phyloP scores from a whole-genome alignment of 2,329 filamentous ascomycete species.

The Scedosporium boydii region DNA sequence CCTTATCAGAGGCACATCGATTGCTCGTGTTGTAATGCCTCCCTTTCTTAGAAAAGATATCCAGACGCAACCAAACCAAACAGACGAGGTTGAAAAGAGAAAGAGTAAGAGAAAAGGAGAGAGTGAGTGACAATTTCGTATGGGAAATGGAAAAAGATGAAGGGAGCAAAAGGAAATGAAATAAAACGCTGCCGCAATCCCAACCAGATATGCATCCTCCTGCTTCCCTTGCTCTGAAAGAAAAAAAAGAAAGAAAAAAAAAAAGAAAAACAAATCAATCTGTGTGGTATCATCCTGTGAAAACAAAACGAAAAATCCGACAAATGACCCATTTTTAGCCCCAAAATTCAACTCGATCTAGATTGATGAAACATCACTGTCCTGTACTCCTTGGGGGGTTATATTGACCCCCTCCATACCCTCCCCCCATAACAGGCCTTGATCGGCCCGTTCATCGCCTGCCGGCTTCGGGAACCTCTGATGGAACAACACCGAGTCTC shows the following conservation, averaged over 20 bases:
- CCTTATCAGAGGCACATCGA: background rate
- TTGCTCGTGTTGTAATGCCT: background rate
- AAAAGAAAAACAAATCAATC: background rate
- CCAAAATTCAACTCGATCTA: background rate
- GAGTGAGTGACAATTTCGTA: no score
- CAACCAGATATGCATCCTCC: no score
- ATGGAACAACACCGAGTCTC: no score
- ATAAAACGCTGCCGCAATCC: background rate
- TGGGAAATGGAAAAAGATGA: background rate
- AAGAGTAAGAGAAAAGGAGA: background rate
- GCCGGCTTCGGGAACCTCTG: no score
- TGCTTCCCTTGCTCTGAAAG: no score
- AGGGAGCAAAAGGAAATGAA: constrained; percentile 1
- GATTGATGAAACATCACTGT: no score
- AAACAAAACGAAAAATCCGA: background rate
- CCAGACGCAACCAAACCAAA: background rate
- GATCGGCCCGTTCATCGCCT: no score
- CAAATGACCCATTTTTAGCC: background rate
- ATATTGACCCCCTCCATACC: no score
- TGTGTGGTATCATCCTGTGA: background rate
- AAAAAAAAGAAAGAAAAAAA: background rate
- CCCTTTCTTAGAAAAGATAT: background rate
- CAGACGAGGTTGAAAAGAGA: background rate
- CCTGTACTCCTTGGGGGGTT: no score
- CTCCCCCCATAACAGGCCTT: no score